Conservation (phyloP, 331 rosid species). For the Erythrophleum ivorense region DNA sequence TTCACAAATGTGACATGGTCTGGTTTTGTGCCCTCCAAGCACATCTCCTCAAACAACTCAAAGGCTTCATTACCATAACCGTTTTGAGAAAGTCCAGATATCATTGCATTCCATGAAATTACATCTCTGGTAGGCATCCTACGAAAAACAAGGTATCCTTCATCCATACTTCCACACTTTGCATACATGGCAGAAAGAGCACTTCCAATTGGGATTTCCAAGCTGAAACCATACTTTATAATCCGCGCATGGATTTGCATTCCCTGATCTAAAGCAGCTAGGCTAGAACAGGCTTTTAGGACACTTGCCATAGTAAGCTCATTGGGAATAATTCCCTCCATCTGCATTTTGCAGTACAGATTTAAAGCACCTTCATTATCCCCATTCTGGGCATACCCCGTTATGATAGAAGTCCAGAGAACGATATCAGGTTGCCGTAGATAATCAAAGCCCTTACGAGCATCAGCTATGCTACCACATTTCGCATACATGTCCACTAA, state of each 20-base stretch:
- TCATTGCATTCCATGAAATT: slow-evolving; percentile 90
- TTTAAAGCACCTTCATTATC: slow-evolving; percentile 74
- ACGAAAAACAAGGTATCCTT: slow-evolving; percentile 63
- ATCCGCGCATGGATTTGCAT: slow-evolving; percentile 77
- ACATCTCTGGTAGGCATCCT: slow-evolving; percentile 72
- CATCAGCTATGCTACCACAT: slow-evolving; percentile 67
- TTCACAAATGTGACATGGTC: slow-evolving; percentile 78
- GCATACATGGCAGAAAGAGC: slow-evolving; percentile 92
- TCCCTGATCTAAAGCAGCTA: slow-evolving; percentile 90
- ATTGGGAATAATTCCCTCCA: slow-evolving; percentile 69
- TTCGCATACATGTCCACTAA: slow-evolving; percentile 92
- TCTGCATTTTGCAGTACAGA: slow-evolving; percentile 77
- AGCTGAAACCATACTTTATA: slow-evolving; percentile 69
- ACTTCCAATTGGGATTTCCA: slow-evolving; percentile 83
- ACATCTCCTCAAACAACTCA: slow-evolving; percentile 78
- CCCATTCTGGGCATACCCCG: slow-evolving; percentile 78
- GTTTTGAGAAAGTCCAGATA: slow-evolving; percentile 89
- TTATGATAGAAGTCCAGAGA: slow-evolving; percentile 91
- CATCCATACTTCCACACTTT: slow-evolving; percentile 82
- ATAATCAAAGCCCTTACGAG: slow-evolving; percentile 71
- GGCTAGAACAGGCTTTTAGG: slow-evolving; percentile 80
- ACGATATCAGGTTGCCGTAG: slow-evolving; percentile 73
- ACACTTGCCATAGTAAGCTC: slow-evolving; percentile 83
- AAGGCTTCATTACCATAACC: slow-evolving; percentile 73
- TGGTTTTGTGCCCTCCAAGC: slow-evolving; percentile 61